Conservation (phyloP, 257 asterid genomes). For the Jacaranda mimosifolia region DNA sequence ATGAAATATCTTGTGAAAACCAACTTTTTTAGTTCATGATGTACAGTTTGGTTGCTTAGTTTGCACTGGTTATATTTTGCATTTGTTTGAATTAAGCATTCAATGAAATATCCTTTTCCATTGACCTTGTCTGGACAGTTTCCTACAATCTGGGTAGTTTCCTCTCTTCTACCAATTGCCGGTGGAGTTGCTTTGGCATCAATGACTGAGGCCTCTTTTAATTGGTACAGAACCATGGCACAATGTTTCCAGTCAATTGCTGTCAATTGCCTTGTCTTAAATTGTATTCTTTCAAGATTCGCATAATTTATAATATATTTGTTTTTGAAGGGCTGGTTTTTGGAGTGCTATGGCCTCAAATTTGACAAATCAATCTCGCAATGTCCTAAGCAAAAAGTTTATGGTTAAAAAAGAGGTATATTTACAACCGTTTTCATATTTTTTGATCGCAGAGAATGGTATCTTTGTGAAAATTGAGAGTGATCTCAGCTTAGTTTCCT, state of each 20-base stretch:
- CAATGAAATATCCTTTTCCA: background rate
- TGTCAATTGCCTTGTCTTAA: constrained; percentile 26
- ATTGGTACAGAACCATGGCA: constrained; percentile 63
- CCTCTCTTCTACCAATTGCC: constrained; percentile 90
- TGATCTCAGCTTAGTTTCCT: background rate
- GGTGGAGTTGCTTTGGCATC: constrained; percentile 98
- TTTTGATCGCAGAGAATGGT: no score
- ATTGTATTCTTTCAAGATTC: constrained; percentile 16
- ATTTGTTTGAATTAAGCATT: background rate
- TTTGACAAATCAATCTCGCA: constrained; percentile 91
- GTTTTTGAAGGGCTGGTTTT: constrained; percentile 81
- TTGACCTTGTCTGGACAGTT: constrained; percentile 48
- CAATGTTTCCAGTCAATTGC: constrained; percentile 19
- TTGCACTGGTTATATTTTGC: background rate
- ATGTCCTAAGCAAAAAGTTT: constrained; percentile 95
- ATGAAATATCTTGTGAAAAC: background rate
- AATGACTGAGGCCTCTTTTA: constrained; percentile 86
- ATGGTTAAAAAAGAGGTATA: constrained; percentile 95
- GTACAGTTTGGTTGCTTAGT: constrained; percentile 5
- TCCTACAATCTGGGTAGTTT: constrained; percentile 82
- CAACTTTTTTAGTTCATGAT: background rate
- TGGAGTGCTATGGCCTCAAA: constrained; percentile 99
- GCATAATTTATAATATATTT: constrained; percentile 24
- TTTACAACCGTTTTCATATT: background rate
- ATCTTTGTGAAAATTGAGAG: no score